Conservation (phyloP, 225 moss, liverwort and hornwort genomes). For the Marchantia paleacea region DNA sequence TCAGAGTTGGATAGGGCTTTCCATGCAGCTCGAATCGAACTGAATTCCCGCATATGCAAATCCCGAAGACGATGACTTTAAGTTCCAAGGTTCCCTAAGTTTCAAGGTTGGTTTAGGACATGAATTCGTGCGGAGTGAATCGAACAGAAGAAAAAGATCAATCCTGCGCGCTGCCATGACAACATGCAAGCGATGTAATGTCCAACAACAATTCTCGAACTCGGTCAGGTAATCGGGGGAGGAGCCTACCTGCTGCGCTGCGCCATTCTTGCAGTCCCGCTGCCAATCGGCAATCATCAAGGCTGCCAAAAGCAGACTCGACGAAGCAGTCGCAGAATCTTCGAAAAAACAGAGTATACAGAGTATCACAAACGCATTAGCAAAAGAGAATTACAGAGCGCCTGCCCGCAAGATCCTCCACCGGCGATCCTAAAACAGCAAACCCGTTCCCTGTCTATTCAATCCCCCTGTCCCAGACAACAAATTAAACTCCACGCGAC, state of each 20-base stretch:
- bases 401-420: background rate
- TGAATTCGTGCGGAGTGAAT: background rate
- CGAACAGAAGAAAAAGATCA: background rate
- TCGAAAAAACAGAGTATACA: background rate
- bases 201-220: background rate
- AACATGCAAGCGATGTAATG: background rate
- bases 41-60: too few species aligned
- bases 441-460: background rate
- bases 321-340: background rate
- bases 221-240: background rate
- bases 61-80: too few species aligned
- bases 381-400: background rate
- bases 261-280: conserved; percentile 5
- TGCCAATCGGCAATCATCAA: background rate
- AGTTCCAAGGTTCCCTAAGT: too few species aligned
- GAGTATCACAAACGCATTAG: background rate
- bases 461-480: conserved; percentile 6
- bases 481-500: background rate
- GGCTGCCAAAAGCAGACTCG: background rate
- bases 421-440: background rate
- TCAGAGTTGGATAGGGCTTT: too few species aligned
- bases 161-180: background rate
- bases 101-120: too few species aligned
- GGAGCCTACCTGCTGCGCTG: conserved; percentile 22
- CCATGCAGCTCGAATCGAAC: too few species aligned